Conservation (phyloP, 139 green algal genomes). For the Chlorella vulgaris region DNA sequence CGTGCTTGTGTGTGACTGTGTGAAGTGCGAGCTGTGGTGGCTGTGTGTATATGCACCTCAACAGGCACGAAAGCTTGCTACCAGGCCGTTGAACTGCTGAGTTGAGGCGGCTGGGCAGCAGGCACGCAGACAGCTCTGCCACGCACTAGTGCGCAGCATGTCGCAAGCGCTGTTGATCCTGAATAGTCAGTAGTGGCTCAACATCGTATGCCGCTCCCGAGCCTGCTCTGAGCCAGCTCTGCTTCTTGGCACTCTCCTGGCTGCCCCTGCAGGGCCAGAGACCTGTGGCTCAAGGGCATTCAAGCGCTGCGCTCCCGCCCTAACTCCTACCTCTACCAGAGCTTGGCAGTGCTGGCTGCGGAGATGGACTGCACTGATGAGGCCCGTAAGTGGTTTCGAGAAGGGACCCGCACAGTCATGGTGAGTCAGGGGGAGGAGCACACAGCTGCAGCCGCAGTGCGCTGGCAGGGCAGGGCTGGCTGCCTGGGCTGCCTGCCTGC, state of each 20-base stretch:
- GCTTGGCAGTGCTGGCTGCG: conserved; percentile 78
- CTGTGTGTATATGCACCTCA: too few relatives aligned
- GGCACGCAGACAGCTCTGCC: too few relatives aligned
- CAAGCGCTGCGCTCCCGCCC: conserved; percentile 35
- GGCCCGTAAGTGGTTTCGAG: conserved; percentile 82
- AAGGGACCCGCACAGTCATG: conserved; percentile 64
- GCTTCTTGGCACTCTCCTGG: neutral
- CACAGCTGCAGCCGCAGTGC: neutral
- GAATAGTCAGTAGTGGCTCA: too few relatives aligned
- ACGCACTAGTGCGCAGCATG: too few relatives aligned
- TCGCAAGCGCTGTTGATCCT: too few relatives aligned
- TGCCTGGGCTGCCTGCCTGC: neutral
- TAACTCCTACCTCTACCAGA: conserved; percentile 89
- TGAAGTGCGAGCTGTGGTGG: too few relatives aligned
- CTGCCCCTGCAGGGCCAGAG: conserved; percentile 55
- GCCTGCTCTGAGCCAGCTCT: too few relatives aligned
- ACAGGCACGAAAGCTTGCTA: too few relatives aligned
- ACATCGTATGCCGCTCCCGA: too few relatives aligned
- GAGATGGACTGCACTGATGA: conserved; percentile 75
- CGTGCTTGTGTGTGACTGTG: too few relatives aligned
- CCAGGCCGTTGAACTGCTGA: too few relatives aligned
- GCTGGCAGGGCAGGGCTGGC: conserved; percentile 35
- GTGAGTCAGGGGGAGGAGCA: conserved; percentile 30
- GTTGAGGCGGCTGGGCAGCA: too few relatives aligned
- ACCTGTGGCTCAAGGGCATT: conserved; percentile 82